Evolutionary conservation across 345 rosid species (phyloP), one percentile per base, ranked within the genome.

Genomic region (Salix brachista): DNA sequence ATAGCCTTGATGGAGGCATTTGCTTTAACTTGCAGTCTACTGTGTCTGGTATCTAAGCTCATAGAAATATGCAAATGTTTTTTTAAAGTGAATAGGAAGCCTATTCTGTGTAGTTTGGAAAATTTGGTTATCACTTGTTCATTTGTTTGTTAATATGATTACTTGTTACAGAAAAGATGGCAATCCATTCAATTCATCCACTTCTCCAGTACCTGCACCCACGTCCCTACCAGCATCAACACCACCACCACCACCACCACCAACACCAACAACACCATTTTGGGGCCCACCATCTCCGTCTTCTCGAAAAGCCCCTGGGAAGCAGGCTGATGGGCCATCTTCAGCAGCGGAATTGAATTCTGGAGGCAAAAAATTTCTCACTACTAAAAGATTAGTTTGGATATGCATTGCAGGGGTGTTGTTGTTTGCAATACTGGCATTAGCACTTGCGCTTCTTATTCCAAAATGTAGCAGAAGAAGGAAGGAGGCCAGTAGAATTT

Each of bases 371-470:
- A 88, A 80, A 60, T 83, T 75, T 79, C 84, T 82, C 3, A 77
- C 89, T 39, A 81, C 86, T 73, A 96, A 88, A 79, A 88, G 73
- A 81, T 80, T 88, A 56, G 89, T 92, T 75, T 88, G 92, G 91
- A 88, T 96, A 87, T 83, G 90, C 77, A 89, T 96, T 77, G 98
- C 91, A 26, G 89, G 84, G 6, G 88, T 87, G 36, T 61, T 96
- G 66, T 72, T 83, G 68, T 85, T 88, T 80, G 74, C 91, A 75
- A 83, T 92, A 73, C 69, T 92, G 70, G 91, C 80, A 74, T 71
- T 93, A 69, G 96, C 71, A 44, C 48, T 88, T 39, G 72, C 84
- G 80, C 84, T 92, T 80, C 84, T 87, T 25, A 76, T 93, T 77
- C 94, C 98, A 41, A 87, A 74, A 66, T 82, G 88, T 66, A 48